Conservation (phyloP, 345 rosid genomes). For the Erysimum cheiranthoides region DNA sequence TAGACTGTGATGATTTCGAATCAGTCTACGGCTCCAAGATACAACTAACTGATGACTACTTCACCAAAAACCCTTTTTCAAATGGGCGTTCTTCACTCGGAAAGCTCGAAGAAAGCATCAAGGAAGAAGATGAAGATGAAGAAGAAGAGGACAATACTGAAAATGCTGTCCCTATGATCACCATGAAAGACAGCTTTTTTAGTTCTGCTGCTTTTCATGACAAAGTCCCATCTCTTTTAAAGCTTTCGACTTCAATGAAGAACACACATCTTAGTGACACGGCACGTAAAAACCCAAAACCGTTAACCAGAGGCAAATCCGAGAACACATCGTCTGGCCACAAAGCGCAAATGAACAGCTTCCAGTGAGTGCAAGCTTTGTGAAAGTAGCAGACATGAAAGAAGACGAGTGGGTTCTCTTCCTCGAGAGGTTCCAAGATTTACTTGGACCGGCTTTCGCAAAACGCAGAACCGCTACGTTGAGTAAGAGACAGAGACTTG, state of each 20-base stretch:
- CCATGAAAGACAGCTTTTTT: slow-evolving; percentile 37
- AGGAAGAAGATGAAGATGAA: slow-evolving; percentile 73
- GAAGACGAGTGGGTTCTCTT: slow-evolving; percentile 86
- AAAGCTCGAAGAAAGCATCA: slow-evolving; percentile 79
- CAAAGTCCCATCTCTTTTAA: slow-evolving; percentile 57
- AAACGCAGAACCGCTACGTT: slow-evolving; percentile 67
- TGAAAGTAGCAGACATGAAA: slow-evolving; percentile 81
- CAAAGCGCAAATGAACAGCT: slow-evolving; percentile 92
- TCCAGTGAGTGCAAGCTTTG: slow-evolving; percentile 76
- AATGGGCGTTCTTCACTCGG: slow-evolving; percentile 64
- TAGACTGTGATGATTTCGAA: slow-evolving; percentile 75
- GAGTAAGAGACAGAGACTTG: slow-evolving; percentile 95
- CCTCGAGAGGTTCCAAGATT: slow-evolving; percentile 75
- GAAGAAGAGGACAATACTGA: slow-evolving; percentile 54
- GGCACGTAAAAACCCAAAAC: slow-evolving; percentile 49
- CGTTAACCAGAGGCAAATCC: slow-evolving; percentile 49
- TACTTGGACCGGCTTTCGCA: slow-evolving; percentile 72
- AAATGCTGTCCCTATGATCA: slow-evolving; percentile 37
- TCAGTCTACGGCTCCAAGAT: slow-evolving; percentile 51
- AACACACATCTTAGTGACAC: slow-evolving; percentile 63
- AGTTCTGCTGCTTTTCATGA: slow-evolving; percentile 42
- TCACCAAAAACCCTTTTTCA: slow-evolving; percentile 52
- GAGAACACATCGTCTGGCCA: slow-evolving; percentile 82
- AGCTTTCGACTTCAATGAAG: slow-evolving; percentile 80
- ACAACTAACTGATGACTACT: slow-evolving; percentile 54